Evolutionary conservation across 139 green algal species (phyloP).

Genomic region (Microglena sp.): DNA sequence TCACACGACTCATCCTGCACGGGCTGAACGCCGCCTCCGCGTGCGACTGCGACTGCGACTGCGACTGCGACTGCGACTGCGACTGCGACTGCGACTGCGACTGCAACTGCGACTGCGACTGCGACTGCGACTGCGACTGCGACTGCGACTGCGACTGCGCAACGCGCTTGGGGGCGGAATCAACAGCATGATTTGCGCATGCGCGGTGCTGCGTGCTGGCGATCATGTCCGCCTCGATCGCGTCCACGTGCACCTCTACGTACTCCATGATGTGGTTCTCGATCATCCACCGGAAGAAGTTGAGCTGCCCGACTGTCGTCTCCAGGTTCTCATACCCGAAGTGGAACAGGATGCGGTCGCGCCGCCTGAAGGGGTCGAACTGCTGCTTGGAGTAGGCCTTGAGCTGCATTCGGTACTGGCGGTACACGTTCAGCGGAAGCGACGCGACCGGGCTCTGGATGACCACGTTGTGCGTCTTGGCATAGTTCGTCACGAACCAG

Average conservation of each 20-base stretch:
- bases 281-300: slow-evolving; percentile 13
- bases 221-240: slow-evolving; percentile 9
- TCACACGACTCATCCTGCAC: too few species aligned
- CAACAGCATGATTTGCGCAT: too few species aligned
- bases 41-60: too few species aligned
- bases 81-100: too few species aligned
- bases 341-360: slow-evolving; percentile 1
- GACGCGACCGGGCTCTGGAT: neutral
- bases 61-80: too few species aligned
- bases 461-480: slow-evolving; percentile 6
- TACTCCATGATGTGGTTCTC: slow-evolving; percentile 6
- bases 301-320: slow-evolving; percentile 13
- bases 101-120: too few species aligned
- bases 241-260: neutral
- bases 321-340: neutral
- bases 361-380: slow-evolving; percentile 12
- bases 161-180: too few species aligned
- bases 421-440: slow-evolving; percentile 6
- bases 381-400: slow-evolving; percentile 16
- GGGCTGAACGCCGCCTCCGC: too few species aligned
- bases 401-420: slow-evolving; percentile 8
- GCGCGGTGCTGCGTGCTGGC: too few species aligned
- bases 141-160: too few species aligned
- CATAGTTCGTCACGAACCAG: slow-evolving; percentile 9
- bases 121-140: too few species aligned